Percentiles rank a stretch among this genome's conserved stretches.
phyloP scores from a whole-genome alignment of 495 filamentous ascomycete species.

The Mytilinidion resinicola region DNA sequence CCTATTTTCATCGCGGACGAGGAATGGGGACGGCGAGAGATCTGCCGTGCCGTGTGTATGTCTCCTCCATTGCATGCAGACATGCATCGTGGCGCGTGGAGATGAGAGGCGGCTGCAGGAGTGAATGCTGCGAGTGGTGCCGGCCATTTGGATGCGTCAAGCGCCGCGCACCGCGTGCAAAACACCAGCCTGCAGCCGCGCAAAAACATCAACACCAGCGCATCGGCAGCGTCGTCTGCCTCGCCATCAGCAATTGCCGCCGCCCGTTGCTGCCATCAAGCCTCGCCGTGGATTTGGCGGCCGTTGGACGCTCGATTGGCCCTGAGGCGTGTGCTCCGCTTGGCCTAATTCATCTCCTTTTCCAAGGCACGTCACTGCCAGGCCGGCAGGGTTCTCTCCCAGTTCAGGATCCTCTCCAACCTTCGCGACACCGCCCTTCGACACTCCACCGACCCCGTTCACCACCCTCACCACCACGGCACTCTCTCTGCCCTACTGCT shows the following conservation, averaged over 20 bases:
- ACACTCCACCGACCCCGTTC: not conserved
- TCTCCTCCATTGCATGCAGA: too few relatives aligned
- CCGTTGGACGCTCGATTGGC: not conserved
- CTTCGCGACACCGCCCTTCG: slow-evolving; percentile 1
- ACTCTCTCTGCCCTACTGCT: not conserved
- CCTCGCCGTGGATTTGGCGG: not conserved
- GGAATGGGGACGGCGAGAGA: too few relatives aligned
- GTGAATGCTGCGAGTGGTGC: too few relatives aligned
- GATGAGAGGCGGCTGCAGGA: too few relatives aligned
- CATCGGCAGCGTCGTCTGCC: too few relatives aligned
- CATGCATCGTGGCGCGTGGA: too few relatives aligned
- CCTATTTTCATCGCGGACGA: not conserved
- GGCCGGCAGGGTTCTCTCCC: slow-evolving; percentile 7
- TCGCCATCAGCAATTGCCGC: too few relatives aligned
- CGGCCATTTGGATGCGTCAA: too few relatives aligned
- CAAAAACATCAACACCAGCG: too few relatives aligned
- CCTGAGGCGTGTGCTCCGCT: slow-evolving; percentile 11
- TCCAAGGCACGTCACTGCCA: slow-evolving; percentile 4
- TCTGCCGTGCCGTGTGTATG: too few relatives aligned
- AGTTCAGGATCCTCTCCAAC: slow-evolving; percentile 2
- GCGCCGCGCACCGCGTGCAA: too few relatives aligned
- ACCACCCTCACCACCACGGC: not conserved
- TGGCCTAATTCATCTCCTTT: slow-evolving; percentile 16
- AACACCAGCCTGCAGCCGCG: too few relatives aligned
- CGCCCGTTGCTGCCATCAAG: not conserved